Evolutionary conservation across 164 flowering plant genomes (phyloP), one percentile per base, ranked within the genome.

Genomic region (Brasenia schreberi): DNA sequence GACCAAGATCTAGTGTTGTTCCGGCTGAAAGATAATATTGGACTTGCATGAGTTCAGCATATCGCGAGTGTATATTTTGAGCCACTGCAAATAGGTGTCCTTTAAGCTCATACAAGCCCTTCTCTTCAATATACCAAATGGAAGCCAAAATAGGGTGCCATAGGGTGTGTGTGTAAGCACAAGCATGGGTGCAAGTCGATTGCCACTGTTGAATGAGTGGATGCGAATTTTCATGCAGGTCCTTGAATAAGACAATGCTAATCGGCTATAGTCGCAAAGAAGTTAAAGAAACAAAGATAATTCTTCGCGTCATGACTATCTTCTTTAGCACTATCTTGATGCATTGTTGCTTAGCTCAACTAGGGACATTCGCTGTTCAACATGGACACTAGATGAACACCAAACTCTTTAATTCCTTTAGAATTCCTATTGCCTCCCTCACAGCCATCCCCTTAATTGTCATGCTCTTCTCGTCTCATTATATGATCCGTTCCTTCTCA

Each of bases 341-440:
- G 85, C 80, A 82, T 59, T 81, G 82, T 39, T 81, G 89, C 71
- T 71, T 85, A 0, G 89, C 89, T 45, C 89, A 85, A 68, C 86
- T 85, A 33, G 84, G 81, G 61, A 82, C 88, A 4, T 82, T 84
- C 74, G 79, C 88, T n/a, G 64, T 84, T 70, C 75, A 82, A 65
- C 86, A 85, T 72, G 84, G 89, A 65, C 18, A 59, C 23, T 81
- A 83, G 18, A 82, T 85, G 89, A 81, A 85, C 76, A 78, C 81
- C 59, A 72, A 63, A 23, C 44, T 85, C 65, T 64, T 75, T 16
- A 52, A 27, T 17, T 64, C 68, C 17, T 75, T 83, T 74, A 42
- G 71, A 60, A 80, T 85, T 6, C 86, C 86, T 16, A 83, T 85
- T 0, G 86, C 85, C 0, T 83, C 84, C 0, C 80, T 83, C 17